phyloP scores from a whole-genome alignment of 2,329 filamentous ascomycete species.

The Colletotrichum tanaceti region DNA sequence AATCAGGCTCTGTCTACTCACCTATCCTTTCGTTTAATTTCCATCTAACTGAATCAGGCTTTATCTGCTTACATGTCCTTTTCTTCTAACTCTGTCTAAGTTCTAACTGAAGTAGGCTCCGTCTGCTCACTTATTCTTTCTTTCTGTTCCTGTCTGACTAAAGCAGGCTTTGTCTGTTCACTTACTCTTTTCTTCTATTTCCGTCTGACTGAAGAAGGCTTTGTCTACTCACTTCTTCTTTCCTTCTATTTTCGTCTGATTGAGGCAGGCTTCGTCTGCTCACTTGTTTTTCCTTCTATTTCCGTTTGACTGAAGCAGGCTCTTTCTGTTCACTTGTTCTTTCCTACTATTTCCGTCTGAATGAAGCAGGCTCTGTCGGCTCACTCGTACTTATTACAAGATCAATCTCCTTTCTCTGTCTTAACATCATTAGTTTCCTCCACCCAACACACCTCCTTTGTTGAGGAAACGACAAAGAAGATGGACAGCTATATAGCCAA shows the following conservation, averaged over 20 bases:
- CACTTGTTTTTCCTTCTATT: background rate
- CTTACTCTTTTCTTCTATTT: accelerated
- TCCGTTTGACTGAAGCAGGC: accelerated
- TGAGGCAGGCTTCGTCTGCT: background rate
- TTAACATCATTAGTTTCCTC: background rate
- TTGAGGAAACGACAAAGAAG: background rate
- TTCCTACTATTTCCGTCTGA: background rate
- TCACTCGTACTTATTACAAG: background rate
- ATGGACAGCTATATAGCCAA: background rate
- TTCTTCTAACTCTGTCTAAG: too few species aligned
- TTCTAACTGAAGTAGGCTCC: too few species aligned
- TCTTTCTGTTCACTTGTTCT: too few species aligned
- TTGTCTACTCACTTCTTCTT: background rate
- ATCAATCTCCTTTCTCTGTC: background rate
- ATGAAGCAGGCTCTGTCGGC: background rate
- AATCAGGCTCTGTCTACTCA: too few species aligned
- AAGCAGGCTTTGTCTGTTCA: background rate
- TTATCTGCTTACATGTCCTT: too few species aligned
- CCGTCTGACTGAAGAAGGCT: too few species aligned
- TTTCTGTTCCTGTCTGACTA: too few species aligned
- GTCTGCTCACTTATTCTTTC: too few species aligned
- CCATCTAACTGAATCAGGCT: too few species aligned
- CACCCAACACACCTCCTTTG: background rate
- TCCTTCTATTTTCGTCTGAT: background rate
- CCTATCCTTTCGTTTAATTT: too few species aligned